phyloP scores from a whole-genome alignment of 306 rosid species.

The Fragaria iinumae region DNA sequence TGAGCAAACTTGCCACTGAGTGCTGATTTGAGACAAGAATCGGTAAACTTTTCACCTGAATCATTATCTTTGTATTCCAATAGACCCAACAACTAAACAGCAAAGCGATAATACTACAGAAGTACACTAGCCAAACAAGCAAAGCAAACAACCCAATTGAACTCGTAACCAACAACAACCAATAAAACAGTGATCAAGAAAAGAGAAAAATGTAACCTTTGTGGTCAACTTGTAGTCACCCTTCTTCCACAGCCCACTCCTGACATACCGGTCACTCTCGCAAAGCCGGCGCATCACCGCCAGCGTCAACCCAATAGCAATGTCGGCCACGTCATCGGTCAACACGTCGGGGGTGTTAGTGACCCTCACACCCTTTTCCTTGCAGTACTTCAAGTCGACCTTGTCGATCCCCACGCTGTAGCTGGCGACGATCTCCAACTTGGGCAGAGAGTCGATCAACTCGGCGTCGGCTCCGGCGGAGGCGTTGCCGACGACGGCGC shows the following conservation, averaged over 20 bases:
- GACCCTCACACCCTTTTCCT: slow-evolving; percentile 67
- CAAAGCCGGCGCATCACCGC: slow-evolving; percentile 59
- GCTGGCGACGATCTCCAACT: slow-evolving; percentile 63
- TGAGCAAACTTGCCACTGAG: no score
- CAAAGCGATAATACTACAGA: neutral
- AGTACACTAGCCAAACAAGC: neutral
- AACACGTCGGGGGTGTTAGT: slow-evolving; percentile 74
- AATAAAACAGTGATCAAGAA: neutral
- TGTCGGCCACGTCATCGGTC: slow-evolving; percentile 80
- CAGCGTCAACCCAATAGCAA: slow-evolving; percentile 58
- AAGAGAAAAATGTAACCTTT: slow-evolving; percentile 47
- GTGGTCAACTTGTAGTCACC: slow-evolving; percentile 66
- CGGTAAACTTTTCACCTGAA: neutral
- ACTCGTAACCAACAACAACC: neutral
- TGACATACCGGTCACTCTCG: slow-evolving; percentile 59
- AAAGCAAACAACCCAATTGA: neutral
- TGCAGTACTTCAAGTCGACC: slow-evolving; percentile 56
- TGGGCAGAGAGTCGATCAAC: slow-evolving; percentile 56
- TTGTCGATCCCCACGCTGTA: slow-evolving; percentile 74
- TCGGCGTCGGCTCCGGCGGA: slow-evolving; percentile 50
- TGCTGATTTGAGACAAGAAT: no score
- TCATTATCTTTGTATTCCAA: neutral
- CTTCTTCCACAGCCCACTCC: slow-evolving; percentile 63
- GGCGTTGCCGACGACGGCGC: slow-evolving; percentile 58
- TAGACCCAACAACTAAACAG: neutral